Conservation (phyloP, 108 stramenopile species). For the Cylindrotheca closterium region DNA sequence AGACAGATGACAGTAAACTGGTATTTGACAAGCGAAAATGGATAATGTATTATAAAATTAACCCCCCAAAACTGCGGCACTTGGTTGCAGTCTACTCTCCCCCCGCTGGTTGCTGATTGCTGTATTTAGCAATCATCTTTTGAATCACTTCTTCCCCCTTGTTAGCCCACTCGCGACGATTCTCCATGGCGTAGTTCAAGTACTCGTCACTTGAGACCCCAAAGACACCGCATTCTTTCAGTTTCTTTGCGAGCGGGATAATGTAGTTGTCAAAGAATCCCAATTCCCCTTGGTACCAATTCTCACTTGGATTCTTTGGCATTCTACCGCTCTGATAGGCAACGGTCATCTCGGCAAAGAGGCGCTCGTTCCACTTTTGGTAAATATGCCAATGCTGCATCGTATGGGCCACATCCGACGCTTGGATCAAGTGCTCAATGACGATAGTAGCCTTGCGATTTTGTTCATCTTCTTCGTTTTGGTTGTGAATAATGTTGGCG, state of each 20-base stretch:
- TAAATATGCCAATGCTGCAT: constrained; percentile 63
- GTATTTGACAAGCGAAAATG: too few relatives aligned
- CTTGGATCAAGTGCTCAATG: constrained; percentile 57
- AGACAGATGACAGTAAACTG: too few relatives aligned
- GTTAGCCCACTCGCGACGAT: constrained; percentile 39
- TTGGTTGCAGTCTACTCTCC: too few relatives aligned
- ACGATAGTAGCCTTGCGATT: constrained; percentile 47
- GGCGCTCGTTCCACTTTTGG: constrained; percentile 49
- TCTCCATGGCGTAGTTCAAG: constrained; percentile 38
- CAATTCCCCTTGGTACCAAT: constrained; percentile 46
- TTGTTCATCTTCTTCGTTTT: constrained; percentile 5
- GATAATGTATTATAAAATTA: too few relatives aligned
- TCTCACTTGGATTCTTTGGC: constrained; percentile 20
- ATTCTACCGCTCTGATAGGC: constrained; percentile 37
- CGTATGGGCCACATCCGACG: constrained; percentile 56
- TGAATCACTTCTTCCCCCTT: constrained; percentile 33
- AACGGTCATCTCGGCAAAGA: constrained; percentile 44
- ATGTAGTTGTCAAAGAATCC: constrained; percentile 56
- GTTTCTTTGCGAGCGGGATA: constrained; percentile 46
- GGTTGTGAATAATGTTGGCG: neutral
- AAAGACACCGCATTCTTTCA: constrained; percentile 53
- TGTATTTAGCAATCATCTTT: constrained; percentile 26
- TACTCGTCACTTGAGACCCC: constrained; percentile 37
- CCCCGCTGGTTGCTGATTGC: too few relatives aligned
- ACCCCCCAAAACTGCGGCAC: too few relatives aligned